Conservation (phyloP, 495 filamentous ascomycete genomes). For the Talaromyces ruber region DNA sequence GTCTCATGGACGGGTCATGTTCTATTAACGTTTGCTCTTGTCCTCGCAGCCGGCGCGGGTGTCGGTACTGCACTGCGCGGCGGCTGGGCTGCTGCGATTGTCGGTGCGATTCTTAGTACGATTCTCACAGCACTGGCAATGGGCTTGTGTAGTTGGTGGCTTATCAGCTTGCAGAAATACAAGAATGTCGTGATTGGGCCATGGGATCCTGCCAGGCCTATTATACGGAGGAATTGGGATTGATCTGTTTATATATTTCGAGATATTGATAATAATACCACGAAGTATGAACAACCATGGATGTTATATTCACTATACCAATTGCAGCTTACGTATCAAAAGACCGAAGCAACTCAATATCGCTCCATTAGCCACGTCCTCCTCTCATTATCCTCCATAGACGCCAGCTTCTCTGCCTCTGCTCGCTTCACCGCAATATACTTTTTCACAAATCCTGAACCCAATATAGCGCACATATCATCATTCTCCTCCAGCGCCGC, state of each 20-base stretch:
- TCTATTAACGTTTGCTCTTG: constrained; percentile 65
- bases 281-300: neutral
- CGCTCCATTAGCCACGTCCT: constrained; percentile 54
- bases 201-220: constrained; percentile 92
- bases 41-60: constrained; percentile 68
- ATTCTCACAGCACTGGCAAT: constrained; percentile 65
- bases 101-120: constrained; percentile 65
- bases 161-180: constrained; percentile 94
- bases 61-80: constrained; percentile 65
- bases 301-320: neutral
- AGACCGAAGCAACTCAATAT: constrained; percentile 19
- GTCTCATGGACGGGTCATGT: constrained; percentile 79
- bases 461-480: constrained; percentile 36
- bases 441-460: constrained; percentile 44
- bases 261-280: neutral
- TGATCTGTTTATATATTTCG: constrained; percentile 15
- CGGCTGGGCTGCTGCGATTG: constrained; percentile 64
- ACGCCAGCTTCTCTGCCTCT: constrained; percentile 37
- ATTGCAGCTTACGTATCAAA: too few relatives aligned
- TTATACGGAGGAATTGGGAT: constrained; percentile 55
- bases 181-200: constrained; percentile 98
- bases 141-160: constrained; percentile 96
- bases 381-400: constrained; percentile 41
- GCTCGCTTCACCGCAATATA: constrained; percentile 53
- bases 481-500: constrained; percentile 34